These are phyloP conservation scores for Russula compacta DNA, from an alignment of 768 basidiomycete genomes.

Conservation along the genomic window DNA sequence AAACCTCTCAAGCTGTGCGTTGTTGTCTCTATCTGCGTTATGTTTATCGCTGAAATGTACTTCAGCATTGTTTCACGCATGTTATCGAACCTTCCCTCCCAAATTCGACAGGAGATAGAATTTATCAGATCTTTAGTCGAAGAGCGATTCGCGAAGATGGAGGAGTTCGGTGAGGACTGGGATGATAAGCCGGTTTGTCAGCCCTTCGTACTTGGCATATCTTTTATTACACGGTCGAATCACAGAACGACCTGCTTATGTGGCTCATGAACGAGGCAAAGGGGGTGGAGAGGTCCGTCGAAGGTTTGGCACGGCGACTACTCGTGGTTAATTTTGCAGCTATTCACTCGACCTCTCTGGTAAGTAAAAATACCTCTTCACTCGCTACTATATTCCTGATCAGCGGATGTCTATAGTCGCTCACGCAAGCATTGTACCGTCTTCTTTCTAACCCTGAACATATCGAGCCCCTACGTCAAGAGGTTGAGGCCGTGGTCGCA, in stretches of 20 bases:
- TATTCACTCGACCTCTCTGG: constrained; percentile 28
- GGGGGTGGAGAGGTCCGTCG: constrained; percentile 26
- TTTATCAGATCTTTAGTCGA: constrained; percentile 11
- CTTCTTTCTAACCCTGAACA: constrained; percentile 26
- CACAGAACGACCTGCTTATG: constrained; percentile 37
- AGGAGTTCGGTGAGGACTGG: constrained; percentile 21
- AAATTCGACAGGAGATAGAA: constrained; percentile 7
- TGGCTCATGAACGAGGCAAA: constrained; percentile 37
- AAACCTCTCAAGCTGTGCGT: constrained; percentile 30
- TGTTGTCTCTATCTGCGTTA: neutral
- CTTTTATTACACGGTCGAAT: neutral
- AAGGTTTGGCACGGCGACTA: constrained; percentile 26
- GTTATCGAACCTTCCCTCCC: constrained; percentile 12
- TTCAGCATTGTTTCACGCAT: constrained; percentile 16
- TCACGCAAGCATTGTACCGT: constrained; percentile 25
- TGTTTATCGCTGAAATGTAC: neutral
- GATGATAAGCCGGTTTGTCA: constrained; percentile 23
- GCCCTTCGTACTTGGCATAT: neutral
- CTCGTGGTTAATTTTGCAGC: constrained; percentile 30
- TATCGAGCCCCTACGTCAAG: constrained; percentile 26
- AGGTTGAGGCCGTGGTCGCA: constrained; percentile 24
- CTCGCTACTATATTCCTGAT: neutral
- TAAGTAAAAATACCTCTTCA: constrained; percentile 1
- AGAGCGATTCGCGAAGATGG: constrained; percentile 20
- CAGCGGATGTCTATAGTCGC: constrained; percentile 17